Base-by-base conservation (phyloP, 2,329 filamentous ascomycete species). In the Ophiocordyceps unilateralis region DNA sequence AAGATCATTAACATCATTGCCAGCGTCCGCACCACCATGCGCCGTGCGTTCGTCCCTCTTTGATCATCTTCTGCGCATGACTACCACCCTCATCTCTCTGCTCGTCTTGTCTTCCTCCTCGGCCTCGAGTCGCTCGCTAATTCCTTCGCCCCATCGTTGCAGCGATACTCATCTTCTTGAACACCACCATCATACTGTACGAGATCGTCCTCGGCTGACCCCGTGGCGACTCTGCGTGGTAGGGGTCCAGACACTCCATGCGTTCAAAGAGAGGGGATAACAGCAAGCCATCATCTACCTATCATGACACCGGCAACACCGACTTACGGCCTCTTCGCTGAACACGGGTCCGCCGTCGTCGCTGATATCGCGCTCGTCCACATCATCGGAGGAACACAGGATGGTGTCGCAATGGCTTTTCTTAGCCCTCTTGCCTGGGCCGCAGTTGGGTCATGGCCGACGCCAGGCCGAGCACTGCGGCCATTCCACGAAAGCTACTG, bases 1-100 rank as follows among this genome's bases (percentile, higher is more conserved):
- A 91, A 91, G 61, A 71, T 88, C 37, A 81, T 95, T 54, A 87
- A 93, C 59, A 65, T 96, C 55, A 91, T 96, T 51, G 83, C 84
- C 30, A 91, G 84, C 55, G 81, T 95, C 52, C 73, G 89, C 61
- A 94, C 85, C 45, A 68, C 96, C 43, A 93, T 93, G 85, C 76
- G 89, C 67, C 87, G 88, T 95, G 54, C 42, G 59, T 53, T 17
- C 24, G 44, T 17, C 2, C 39, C 9, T 17, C 15, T 24, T 44
- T 19, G n/a, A n/a, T n/a, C n/a, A n/a, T n/a, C n/a, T n/a, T n/a
- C n/a, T n/a, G n/a, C n/a, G n/a, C n/a, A n/a, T n/a, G n/a, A n/a
- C n/a, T n/a, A n/a, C 1, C 37, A 17, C 28, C 15, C 41, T 20
- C 22, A 11, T 15, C n/a, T 37, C 15, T 20, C 30, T 34, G 46